phyloP scores from a whole-genome alignment of 148 eudicot species.

The Rhododendron simsii region DNA sequence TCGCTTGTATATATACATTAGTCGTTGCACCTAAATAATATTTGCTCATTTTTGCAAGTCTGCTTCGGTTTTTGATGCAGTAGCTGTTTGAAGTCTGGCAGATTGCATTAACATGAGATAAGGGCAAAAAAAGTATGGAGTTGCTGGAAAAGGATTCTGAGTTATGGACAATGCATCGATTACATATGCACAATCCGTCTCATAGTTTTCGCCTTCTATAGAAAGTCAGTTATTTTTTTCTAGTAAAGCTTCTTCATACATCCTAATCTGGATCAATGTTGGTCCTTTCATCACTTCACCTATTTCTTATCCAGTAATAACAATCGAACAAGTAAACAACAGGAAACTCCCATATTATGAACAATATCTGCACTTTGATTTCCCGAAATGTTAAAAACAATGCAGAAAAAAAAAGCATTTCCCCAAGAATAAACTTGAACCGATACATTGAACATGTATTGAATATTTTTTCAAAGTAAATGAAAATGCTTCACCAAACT shows the following conservation, averaged over 20 bases:
- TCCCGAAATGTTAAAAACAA: not conserved
- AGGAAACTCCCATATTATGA: conserved; percentile 52
- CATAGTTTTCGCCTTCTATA: not conserved
- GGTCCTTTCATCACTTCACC: not conserved
- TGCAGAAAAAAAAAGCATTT: not conserved
- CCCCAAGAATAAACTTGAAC: not conserved
- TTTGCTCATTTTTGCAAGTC: not conserved
- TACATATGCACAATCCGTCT: not conserved
- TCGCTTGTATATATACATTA: not conserved
- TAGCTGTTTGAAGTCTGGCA: not conserved
- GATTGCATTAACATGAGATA: not conserved
- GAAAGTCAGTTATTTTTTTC: not conserved
- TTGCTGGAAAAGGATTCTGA: not conserved
- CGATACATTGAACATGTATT: not conserved
- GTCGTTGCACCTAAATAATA: no score
- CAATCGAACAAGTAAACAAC: conserved; percentile 50
- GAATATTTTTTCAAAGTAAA: no score
- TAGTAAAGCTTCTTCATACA: not conserved
- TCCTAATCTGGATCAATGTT: not conserved
- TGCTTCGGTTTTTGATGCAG: not conserved
- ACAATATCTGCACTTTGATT: not conserved
- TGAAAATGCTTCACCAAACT: not conserved
- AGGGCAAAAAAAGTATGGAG: conserved; percentile 19
- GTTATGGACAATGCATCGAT: not conserved
- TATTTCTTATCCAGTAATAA: no score